phyloP scores from a whole-genome alignment of 2,329 filamentous ascomycete species.

The Ceratocystis variospora region DNA sequence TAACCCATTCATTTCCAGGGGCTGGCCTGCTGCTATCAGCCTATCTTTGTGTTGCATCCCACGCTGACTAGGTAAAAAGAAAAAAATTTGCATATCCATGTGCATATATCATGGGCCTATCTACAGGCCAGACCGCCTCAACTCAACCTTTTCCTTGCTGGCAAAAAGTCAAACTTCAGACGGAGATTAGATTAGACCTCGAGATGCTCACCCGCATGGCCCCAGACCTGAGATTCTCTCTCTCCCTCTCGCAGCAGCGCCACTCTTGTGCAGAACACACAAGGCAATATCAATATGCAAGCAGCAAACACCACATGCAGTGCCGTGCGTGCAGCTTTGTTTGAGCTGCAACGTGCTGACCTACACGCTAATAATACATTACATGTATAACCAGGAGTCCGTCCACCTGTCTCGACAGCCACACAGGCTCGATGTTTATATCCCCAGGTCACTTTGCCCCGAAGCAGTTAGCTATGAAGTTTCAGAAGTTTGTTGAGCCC shows the following conservation, averaged over 20 bases:
- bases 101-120: background rate
- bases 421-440: background rate
- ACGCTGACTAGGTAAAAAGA: background rate
- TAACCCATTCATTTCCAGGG: background rate
- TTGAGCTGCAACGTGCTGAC: background rate
- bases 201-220: background rate
- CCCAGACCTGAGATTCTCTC: background rate
- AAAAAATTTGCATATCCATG: background rate
- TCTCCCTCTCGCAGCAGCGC: background rate
- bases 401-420: background rate
- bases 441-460: background rate
- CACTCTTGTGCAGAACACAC: conserved; percentile 1
- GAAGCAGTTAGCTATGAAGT: background rate
- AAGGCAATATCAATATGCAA: background rate
- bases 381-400: background rate
- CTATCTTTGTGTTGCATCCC: background rate
- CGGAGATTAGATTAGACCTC: conserved; percentile 3
- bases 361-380: background rate
- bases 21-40: background rate
- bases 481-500: background rate
- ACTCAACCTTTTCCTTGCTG: background rate
- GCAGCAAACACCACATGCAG: background rate
- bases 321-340: background rate
- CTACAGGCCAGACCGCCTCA: background rate
- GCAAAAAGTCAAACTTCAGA: conserved; percentile 6